Evolutionary conservation across 768 basidiomycete species (phyloP), one percentile per base, ranked within the genome.

Genomic region (Amylocystis lapponica): DNA sequence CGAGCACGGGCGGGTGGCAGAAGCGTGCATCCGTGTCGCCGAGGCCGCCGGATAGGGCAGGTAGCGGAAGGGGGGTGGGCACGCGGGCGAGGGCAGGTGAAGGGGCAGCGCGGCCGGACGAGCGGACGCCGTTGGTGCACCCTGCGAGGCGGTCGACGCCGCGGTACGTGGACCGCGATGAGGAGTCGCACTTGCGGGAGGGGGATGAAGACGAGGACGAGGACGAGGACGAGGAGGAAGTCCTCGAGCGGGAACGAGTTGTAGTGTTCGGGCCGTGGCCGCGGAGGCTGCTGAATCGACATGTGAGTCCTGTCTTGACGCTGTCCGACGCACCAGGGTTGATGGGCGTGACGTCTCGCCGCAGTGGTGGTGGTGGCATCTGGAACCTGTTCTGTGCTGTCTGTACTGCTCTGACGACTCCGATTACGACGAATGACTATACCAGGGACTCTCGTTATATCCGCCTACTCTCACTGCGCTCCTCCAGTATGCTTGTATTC

Each of bases 341-440:
- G n/a, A n/a, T n/a, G n/a, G n/a, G n/a, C n/a, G n/a, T n/a, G n/a
- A n/a, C n/a, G n/a, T n/a, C n/a, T n/a, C n/a, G n/a, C 21, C 6
- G 40, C 50, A 89, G 87, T 89, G 87, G 86, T 91, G 88, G 87
- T 79, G 81, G 81, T 84, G 82, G 83, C 76, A 78, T 41, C 39
- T 84, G 1, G 77, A 83, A 51, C 76, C 80, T 4, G 57, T 83
- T 16, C 39, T 84, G 9, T 79, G 78, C 53, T 88, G 83, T 60
- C 22, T 32, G 27, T 70, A 71, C 39, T 82, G 78, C 56, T 54
- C 59, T 8, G 68, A 65, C 47, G 59, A 75, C 25, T 67, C 73
- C 12, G 85, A 86, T 8, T 68, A 71, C 3, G 78, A 81, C 34
- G 63, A 66, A 25, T 67, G 44, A 54, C 33, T 26, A 45, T 45